A percentile compares a stretch with the other conserved stretches of the same genome.
Conservation (phyloP, 2,329 filamentous ascomycete genomes). For the Trichophyton mentagrophytes region DNA sequence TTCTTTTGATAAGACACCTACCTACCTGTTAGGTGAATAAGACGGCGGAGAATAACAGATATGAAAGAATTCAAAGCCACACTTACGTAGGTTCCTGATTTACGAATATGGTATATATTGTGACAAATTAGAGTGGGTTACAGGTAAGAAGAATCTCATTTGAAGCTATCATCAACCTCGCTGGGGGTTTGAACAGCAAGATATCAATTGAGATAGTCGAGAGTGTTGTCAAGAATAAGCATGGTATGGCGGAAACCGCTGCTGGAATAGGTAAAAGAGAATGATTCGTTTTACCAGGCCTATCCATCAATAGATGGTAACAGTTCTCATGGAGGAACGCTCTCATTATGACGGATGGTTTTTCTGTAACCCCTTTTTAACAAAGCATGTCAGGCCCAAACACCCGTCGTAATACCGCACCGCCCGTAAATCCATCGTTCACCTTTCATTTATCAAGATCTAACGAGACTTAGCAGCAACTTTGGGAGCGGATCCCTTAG, state of each 20-base stretch:
- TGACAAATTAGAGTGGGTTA: not conserved
- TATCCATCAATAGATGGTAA: slow-evolving; percentile 1
- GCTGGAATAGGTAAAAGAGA: slow-evolving; percentile 4
- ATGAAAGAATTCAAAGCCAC: not conserved
- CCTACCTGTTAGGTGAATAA: not conserved
- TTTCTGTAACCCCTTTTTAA: not conserved
- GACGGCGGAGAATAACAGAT: not conserved
- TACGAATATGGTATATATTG: not conserved
- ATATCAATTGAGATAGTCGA: not conserved
- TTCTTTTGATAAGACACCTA: not conserved
- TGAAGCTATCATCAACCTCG: not conserved
- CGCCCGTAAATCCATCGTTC: not conserved
- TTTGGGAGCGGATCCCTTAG: slow-evolving; percentile 81
- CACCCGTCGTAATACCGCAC: slow-evolving; percentile 1
- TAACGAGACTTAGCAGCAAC: slow-evolving; percentile 77
- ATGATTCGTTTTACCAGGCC: slow-evolving; percentile 1
- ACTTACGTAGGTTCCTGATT: not conserved
- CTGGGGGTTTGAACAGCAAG: not conserved
- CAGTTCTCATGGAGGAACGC: not conserved
- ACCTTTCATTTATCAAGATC: not conserved
- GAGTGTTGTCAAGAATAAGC: not conserved
- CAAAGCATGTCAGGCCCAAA: slow-evolving; percentile 5
- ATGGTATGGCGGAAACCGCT: not conserved
- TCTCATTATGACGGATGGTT: slow-evolving; percentile 2
- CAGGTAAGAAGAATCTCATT: slow-evolving; percentile 4